phyloP scores from a whole-genome alignment of 768 basidiomycete species.

The Coprinopsis cinerea region DNA sequence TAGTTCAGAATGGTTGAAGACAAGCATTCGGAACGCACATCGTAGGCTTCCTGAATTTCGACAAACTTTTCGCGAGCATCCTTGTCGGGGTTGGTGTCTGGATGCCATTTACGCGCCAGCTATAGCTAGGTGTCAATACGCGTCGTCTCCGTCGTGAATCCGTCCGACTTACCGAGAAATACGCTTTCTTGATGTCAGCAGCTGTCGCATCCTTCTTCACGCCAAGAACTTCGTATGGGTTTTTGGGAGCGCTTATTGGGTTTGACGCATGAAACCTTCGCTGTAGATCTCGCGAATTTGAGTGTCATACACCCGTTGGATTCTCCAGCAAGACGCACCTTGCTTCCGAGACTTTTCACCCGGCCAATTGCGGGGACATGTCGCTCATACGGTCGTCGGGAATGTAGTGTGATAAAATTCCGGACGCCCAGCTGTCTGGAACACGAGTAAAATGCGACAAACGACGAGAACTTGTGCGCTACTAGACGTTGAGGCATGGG shows the following conservation, averaged over 20 bases:
- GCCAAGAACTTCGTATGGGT: conserved; percentile 90
- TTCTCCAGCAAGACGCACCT: conserved; percentile 26
- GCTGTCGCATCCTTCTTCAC: conserved; percentile 76
- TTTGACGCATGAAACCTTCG: conserved; percentile 72
- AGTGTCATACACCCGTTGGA: background rate
- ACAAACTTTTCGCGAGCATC: conserved; percentile 87
- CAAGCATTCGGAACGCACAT: conserved; percentile 44
- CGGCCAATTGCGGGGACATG: conserved; percentile 16
- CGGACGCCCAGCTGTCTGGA: conserved; percentile 34
- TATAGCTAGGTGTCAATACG: conserved; percentile 26
- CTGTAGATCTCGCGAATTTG: conserved; percentile 34
- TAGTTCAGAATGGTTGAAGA: conserved; percentile 2
- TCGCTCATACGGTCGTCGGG: conserved; percentile 27
- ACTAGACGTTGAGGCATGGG: conserved; percentile 47
- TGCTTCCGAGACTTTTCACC: conserved; percentile 29
- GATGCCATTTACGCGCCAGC: conserved; percentile 98
- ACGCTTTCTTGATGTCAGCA: conserved; percentile 94
- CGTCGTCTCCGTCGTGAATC: conserved; percentile 8
- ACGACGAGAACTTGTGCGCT: conserved; percentile 44
- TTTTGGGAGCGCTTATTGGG: conserved; percentile 53
- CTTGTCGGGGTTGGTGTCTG: conserved; percentile 94
- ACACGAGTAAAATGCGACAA: conserved; percentile 55
- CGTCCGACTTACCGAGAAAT: conserved; percentile 87
- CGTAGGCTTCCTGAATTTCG: conserved; percentile 96
- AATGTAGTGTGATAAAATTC: conserved; percentile 33